Evolutionary conservation across 805 yeast species (phyloP), one percentile per base, ranked within the genome.

Genomic region (Maudiozyma pseudohumilis): DNA sequence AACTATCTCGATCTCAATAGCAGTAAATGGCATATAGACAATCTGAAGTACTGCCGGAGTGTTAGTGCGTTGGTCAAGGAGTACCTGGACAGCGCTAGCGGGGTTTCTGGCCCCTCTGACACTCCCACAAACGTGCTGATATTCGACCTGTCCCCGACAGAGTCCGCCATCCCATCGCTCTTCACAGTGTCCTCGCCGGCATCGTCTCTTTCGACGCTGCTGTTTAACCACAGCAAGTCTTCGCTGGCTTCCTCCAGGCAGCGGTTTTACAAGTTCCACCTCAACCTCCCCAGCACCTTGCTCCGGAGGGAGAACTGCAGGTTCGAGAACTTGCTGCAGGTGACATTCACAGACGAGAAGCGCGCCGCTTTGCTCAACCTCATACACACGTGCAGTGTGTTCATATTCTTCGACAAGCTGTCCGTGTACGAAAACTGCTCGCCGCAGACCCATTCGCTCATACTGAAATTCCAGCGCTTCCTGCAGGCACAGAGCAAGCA

Each of bases 201-300:
- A 12, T 32, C 39, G 7, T 30, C 39, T 5, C 15, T 41, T 15
- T 34, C 41, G 2, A 18, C 40, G 3, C 20, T 41, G 27, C 36
- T 41, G 23, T 35, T 22, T 29, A 23, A 29, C 25, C 18, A 35
- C 16, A 32, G 25, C 18, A 28, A 35, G 15, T 27, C 28, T 13
- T 13, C 34, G 5, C 13, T 29, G 24, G 6, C 23, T 1, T 26
- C 41, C 23, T 35, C 40, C 13, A 38, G 29, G 13, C 39, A 38
- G 18, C 44, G 46, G 22, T 35, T 48, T n/a, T 38, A 46, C 18
- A 45, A 45, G 24, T 43, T 55, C 15, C 60, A 57, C 40, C 36
- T 58, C 18, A 49, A 51, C 16, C 48, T 56, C 28, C 63, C 63
- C 5, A 52, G 55, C 15, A 59, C 63, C 1, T 36, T 59, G 25